Base-by-base conservation (phyloP, 1,139 yeast genomes). In the Geotrichum australiense region DNA sequence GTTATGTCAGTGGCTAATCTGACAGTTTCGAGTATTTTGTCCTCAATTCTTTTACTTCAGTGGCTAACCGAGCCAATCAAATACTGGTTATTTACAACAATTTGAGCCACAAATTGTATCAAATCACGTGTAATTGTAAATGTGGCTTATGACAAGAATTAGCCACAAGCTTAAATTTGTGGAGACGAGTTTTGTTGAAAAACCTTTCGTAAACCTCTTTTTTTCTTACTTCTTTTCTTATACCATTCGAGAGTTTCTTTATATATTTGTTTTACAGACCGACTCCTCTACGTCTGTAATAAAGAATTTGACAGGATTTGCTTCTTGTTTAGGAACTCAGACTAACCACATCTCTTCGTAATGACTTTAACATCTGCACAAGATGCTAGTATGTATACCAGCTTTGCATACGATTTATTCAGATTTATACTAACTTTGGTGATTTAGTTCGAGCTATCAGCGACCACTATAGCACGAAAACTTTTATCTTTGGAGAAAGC, bases 91-190 rank as follows among this genome's bases (percentile, higher is more conserved):
- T 26, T 19, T 35, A 24, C 30, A 27, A 23, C 32, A 33, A 40
- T 43, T 34, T 30, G 21, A 24, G 39, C 41, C 39, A 33, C 42
- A 21, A 35, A 44, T 44, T 27, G 35, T 37, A 35, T 33, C 38
- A 40, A 29, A 35, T 35, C 47, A 44, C 47, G 47, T 44, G 47
- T 19, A 15, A 44, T 44, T 41, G 39, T 39, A 31, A 33, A 37
- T 39, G 31, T 35, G 31, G 24, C 29, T 24, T 27, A 7, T n/a
- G n/a, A n/a, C n/a, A 31, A 11, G 18, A 25, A n/a, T 18, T 23
- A 31, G 35, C 35, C 35, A 31, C 35, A n/a, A 11, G 7, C 18
- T 15, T 16, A 26, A 11, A n/a, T 11, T 26, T 6, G 12, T 26
- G n/a, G n/a, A 11, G 26, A 21, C n/a, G 26, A 20, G 36, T 15